A percentile compares a stretch with the other conserved stretches of the same genome.
Evolutionary conservation across 2,329 filamentous ascomycete species (phyloP).

Genomic region (Parastagonospora avenae): DNA sequence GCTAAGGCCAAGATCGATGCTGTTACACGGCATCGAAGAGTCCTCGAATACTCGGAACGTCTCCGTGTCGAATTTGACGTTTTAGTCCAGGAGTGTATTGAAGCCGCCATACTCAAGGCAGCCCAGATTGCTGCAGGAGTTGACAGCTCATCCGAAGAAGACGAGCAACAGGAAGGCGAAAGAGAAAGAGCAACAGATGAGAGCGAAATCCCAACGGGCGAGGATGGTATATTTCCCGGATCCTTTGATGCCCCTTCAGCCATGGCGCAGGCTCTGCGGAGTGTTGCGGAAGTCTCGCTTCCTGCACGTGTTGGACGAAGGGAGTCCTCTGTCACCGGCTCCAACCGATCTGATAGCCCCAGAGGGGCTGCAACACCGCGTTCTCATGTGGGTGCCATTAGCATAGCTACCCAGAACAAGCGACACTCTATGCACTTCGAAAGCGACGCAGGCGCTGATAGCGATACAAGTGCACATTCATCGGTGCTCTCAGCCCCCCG

Average conservation of each 20-base stretch:
- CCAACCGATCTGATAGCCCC: conserved; percentile 87
- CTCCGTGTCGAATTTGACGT: conserved; percentile 93
- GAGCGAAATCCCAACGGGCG: conserved; percentile 48
- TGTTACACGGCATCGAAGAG: conserved; percentile 86
- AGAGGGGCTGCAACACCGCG: conserved; percentile 82
- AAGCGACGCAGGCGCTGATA: conserved; percentile 80
- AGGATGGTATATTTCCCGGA: conserved; percentile 63
- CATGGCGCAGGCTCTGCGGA: conserved; percentile 62
- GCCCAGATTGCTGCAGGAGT: conserved; percentile 85
- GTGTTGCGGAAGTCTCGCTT: conserved; percentile 57
- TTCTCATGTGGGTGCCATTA: conserved; percentile 70
- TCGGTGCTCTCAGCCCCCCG: conserved; percentile 73
- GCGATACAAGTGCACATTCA: conserved; percentile 86
- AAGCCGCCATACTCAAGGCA: conserved; percentile 87
- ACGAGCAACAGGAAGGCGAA: conserved; percentile 50
- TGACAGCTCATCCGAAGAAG: conserved; percentile 74
- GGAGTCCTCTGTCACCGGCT: conserved; percentile 69
- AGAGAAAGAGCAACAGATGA: conserved; percentile 58
- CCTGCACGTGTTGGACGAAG: conserved; percentile 53
- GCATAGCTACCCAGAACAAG: conserved; percentile 67
- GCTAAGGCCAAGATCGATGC: conserved; percentile 91
- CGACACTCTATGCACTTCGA: conserved; percentile 80
- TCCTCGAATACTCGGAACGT: conserved; percentile 94
- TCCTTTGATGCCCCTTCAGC: conserved; percentile 64
- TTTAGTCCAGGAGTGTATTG: conserved; percentile 93